A percentile compares a stretch with the other conserved stretches of the same genome.
Evolutionary conservation across 441 rosid species (phyloP).

Genomic region (Flueggea neowawraea): DNA sequence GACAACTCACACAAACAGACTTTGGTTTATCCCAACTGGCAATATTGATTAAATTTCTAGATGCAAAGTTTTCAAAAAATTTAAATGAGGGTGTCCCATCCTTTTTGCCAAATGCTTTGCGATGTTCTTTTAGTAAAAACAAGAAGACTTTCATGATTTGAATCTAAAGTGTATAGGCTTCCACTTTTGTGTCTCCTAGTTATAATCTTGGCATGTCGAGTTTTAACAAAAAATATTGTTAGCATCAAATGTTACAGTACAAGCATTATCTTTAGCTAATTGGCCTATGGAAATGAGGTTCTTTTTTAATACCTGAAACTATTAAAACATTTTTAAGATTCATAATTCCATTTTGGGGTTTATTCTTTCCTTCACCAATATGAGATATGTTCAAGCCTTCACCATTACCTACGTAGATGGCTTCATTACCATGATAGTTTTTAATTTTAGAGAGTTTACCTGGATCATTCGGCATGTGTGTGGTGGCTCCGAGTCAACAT

Average conservation of each 20-base stretch:
- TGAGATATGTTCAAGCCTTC: neutral
- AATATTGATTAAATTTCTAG: neutral
- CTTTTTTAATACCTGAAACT: neutral
- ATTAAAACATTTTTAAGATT: neutral
- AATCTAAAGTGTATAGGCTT: too few relatives aligned
- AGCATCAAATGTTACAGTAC: neutral
- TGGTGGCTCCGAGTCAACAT: neutral
- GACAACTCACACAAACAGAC: neutral
- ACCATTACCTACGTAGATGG: neutral
- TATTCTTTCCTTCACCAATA: neutral
- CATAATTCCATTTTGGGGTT: neutral
- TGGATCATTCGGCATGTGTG: neutral
- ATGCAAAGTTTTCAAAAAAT: neutral
- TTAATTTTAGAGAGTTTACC: neutral
- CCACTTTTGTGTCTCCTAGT: too few relatives aligned
- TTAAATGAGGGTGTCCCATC: neutral
- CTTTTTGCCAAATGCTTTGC: neutral
- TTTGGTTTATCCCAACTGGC: neutral
- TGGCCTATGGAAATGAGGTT: neutral
- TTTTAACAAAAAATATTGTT: too few relatives aligned
- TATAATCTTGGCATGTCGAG: too few relatives aligned
- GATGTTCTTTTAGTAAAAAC: neutral
- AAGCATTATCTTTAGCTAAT: neutral
- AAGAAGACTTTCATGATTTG: too few relatives aligned
- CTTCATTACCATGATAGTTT: neutral